Evolutionary conservation across 2,329 filamentous ascomycete species (phyloP).

Genomic region (Pseudogymnoascus sp.): DNA sequence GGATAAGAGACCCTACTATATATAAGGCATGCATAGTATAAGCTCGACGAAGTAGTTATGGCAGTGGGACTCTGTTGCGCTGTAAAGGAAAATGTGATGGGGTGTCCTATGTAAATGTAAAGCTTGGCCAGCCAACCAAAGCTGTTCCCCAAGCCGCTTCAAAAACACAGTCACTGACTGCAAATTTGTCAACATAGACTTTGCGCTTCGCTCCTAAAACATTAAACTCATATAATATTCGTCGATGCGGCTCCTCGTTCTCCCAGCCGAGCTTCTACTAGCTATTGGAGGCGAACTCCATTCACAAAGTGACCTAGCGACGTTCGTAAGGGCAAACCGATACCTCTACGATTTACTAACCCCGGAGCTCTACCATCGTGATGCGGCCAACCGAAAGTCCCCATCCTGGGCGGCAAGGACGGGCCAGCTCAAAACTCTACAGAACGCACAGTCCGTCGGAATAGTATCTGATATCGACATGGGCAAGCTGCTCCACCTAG

Average conservation of each 20-base stretch:
- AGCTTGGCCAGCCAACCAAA: neutral
- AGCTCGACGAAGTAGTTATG: neutral
- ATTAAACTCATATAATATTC: neutral
- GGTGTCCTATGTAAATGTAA: neutral
- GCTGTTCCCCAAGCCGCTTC: neutral
- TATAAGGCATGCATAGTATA: neutral
- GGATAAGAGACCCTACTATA: neutral
- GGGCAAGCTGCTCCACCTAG: neutral
- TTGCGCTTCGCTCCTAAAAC: neutral
- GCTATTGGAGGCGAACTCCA: neutral
- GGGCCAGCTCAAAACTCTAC: neutral
- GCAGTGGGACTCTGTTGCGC: neutral
- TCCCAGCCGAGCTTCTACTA: neutral
- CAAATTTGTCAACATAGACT: neutral
- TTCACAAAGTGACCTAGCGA: neutral
- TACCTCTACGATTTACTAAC: neutral
- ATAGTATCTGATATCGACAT: neutral
- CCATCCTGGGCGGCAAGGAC: neutral
- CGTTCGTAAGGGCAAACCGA: neutral
- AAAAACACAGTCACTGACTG: neutral
- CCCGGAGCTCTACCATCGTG: neutral
- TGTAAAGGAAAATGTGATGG: neutral
- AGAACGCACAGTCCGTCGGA: neutral
- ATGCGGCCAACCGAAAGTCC: neutral
- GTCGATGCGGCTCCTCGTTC: neutral